phyloP scores from a whole-genome alignment of 306 rosid genomes.

The Abrus pulchellus region DNA sequence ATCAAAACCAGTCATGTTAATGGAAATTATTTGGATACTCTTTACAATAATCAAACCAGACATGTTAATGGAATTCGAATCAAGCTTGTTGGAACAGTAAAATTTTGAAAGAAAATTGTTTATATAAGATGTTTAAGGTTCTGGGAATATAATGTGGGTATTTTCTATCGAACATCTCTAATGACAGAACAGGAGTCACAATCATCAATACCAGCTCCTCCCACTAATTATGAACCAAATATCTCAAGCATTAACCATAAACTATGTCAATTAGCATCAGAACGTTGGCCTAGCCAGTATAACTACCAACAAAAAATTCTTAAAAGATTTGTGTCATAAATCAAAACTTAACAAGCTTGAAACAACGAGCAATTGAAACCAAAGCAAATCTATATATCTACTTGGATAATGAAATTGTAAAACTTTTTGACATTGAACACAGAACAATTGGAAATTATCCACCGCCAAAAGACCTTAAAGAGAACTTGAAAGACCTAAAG shows the following conservation, averaged over 20 bases:
- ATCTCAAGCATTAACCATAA: slow-evolving; percentile 9
- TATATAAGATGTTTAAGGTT: slow-evolving; percentile 6
- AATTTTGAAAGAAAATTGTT: not conserved
- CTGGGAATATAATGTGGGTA: slow-evolving; percentile 15
- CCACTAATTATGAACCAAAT: slow-evolving; percentile 30
- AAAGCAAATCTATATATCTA: slow-evolving; percentile 27
- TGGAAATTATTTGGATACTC: not conserved
- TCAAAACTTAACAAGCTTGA: slow-evolving; percentile 5
- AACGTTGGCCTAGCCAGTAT: not conserved
- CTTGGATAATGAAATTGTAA: slow-evolving; percentile 11
- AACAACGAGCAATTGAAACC: slow-evolving; percentile 6
- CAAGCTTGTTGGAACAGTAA: slow-evolving; percentile 19
- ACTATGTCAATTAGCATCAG: slow-evolving; percentile 4
- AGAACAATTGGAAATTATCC: slow-evolving; percentile 26
- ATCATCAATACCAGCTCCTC: not conserved
- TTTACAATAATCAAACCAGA: slow-evolving; percentile 4
- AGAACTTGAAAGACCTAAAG: slow-evolving; percentile 36
- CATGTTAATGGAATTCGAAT: slow-evolving; percentile 14
- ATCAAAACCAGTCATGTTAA: slow-evolving; percentile 20
- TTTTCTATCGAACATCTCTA: slow-evolving; percentile 22
- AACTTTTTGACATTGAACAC: slow-evolving; percentile 23
- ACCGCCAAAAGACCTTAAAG: slow-evolving; percentile 28
- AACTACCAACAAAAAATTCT: not conserved
- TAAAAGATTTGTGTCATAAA: not conserved
- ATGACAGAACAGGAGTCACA: slow-evolving; percentile 11